phyloP scores from a whole-genome alignment of 2,329 filamentous ascomycete genomes.

The Proliferodiscus dingleyae region DNA sequence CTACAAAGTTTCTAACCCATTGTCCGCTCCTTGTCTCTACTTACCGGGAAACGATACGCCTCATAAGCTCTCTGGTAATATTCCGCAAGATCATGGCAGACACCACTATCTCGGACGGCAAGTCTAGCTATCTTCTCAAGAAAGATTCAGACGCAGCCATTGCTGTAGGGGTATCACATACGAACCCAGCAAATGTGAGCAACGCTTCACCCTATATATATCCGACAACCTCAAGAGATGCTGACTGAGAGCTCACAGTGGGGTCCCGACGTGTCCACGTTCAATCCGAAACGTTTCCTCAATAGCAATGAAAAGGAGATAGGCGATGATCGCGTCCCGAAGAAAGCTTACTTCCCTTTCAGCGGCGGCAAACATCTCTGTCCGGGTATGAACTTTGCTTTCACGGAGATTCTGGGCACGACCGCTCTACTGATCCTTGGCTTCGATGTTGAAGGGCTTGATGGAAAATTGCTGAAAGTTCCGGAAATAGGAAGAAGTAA shows the following conservation, averaged over 20 bases:
- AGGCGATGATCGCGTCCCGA: slow-evolving; percentile 12
- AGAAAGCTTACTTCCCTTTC: slow-evolving; percentile 32
- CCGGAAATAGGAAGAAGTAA: slow-evolving; percentile 8
- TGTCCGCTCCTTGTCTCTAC: slow-evolving; percentile 40
- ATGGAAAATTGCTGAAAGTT: slow-evolving; percentile 13
- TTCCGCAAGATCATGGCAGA: slow-evolving; percentile 39
- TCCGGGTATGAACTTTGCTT: slow-evolving; percentile 36
- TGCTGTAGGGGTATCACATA: slow-evolving; percentile 38
- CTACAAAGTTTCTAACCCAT: slow-evolving; percentile 32
- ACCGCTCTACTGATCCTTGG: slow-evolving; percentile 29
- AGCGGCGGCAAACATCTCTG: slow-evolving; percentile 36
- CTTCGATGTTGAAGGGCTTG: slow-evolving; percentile 26
- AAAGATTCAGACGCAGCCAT: slow-evolving; percentile 40
- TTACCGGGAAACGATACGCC: slow-evolving; percentile 41
- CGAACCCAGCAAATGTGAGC: slow-evolving; percentile 27
- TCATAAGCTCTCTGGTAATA: slow-evolving; percentile 35
- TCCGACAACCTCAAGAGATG: background rate
- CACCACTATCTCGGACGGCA: slow-evolving; percentile 31
- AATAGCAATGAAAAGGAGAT: slow-evolving; percentile 8
- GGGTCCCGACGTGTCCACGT: slow-evolving; percentile 37
- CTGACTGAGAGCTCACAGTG: slow-evolving; percentile 25
- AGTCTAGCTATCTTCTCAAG: slow-evolving; percentile 37
- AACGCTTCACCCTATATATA: no score
- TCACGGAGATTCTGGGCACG: slow-evolving; percentile 34
- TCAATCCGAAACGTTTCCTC: slow-evolving; percentile 39